phyloP scores from a whole-genome alignment of 2,329 filamentous ascomycete genomes.

The Cladosporium sp. region DNA sequence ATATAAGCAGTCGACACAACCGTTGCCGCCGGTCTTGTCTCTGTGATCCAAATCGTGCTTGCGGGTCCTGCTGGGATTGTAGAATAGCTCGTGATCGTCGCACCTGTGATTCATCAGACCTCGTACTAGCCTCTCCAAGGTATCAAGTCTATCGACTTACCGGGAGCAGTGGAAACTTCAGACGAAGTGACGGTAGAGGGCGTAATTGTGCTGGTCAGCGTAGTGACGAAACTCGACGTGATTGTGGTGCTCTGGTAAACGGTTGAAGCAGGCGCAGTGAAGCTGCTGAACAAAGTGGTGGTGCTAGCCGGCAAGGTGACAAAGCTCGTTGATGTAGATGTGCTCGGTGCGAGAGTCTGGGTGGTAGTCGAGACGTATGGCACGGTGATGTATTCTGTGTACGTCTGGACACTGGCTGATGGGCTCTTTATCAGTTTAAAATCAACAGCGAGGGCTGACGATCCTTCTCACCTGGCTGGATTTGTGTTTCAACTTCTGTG shows the following conservation, averaged over 20 bases:
- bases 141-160: not conserved
- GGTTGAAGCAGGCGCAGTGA: not conserved
- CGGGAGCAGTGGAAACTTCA: slow-evolving; percentile 4
- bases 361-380: slow-evolving; percentile 1
- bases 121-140: not conserved
- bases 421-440: not conserved
- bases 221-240: not conserved
- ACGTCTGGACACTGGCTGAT: slow-evolving; percentile 6
- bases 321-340: not conserved
- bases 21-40: not conserved
- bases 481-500: not conserved
- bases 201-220: slow-evolving; percentile 4
- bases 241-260: slow-evolving; percentile 3
- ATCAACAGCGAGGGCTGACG: not conserved
- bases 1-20: slow-evolving; percentile 1
- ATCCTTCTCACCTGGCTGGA: slow-evolving; percentile 6
- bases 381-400: slow-evolving; percentile 4
- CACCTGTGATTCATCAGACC: not conserved
- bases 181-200: slow-evolving; percentile 3
- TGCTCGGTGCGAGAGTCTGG: slow-evolving; percentile 1
- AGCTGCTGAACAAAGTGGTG: not conserved
- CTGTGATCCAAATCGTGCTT: not conserved
- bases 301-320: slow-evolving; percentile 7
- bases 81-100: slow-evolving; percentile 9
- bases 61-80: not conserved